Percentiles rank a stretch among this genome's conserved stretches.
These are phyloP conservation scores for Tillandsia fasciculata DNA, from an alignment of 176 grass and related monocot genomes.

Conservation along the genomic window DNA sequence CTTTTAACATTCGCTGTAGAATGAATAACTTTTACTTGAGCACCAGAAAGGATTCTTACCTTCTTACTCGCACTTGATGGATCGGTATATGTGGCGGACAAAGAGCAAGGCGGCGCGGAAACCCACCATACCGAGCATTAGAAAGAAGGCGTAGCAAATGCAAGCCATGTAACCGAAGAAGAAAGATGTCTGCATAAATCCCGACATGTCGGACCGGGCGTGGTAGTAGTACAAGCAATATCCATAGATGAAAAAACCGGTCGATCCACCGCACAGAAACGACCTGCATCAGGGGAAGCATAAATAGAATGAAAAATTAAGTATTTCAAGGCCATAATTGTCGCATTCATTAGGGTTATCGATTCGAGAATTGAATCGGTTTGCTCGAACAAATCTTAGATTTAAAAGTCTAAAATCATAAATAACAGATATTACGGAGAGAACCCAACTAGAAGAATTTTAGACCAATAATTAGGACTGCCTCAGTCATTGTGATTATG, in stretches of 20 bases:
- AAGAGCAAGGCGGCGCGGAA: conserved; percentile 86
- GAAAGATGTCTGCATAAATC: conserved; percentile 98
- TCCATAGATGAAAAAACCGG: conserved; percentile 81
- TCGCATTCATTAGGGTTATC: neutral
- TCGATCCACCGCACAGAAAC: conserved; percentile 86
- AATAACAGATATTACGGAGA: too few species aligned
- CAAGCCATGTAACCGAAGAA: conserved; percentile 99
- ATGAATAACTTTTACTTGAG: conserved; percentile 24
- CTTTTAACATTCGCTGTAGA: conserved; percentile 22
- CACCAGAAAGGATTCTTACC: conserved; percentile 47
- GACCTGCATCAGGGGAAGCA: conserved; percentile 38
- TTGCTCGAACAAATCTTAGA: neutral
- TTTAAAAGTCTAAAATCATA: neutral
- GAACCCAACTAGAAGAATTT: too few species aligned
- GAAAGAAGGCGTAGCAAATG: conserved; percentile 95
- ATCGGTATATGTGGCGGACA: conserved; percentile 15
- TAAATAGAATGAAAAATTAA: neutral
- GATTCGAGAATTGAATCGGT: too few species aligned
- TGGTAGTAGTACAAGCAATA: conserved; percentile 98
- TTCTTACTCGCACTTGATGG: conserved; percentile 86
- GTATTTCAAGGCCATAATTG: neutral
- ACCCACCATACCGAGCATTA: conserved; percentile 89
- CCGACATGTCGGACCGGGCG: conserved; percentile 90
- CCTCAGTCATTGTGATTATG: too few species aligned
- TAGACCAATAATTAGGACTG: too few species aligned